Conservation (phyloP, 306 rosid genomes). For the Castanea crenata region DNA sequence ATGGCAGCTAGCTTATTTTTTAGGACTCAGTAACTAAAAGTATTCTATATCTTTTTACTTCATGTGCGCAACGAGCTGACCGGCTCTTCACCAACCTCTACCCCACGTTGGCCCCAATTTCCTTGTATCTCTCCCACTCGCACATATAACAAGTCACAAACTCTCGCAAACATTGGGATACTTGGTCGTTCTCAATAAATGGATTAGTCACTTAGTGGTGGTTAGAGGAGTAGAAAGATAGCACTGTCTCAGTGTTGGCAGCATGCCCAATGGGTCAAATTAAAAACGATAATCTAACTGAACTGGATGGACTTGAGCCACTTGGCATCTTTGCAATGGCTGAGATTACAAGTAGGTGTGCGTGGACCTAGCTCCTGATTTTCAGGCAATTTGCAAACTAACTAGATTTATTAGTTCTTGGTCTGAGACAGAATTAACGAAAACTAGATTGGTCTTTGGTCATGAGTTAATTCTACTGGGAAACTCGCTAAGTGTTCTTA, state of each 20-base stretch:
- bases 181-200: slow-evolving; percentile 29
- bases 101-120: slow-evolving; percentile 31
- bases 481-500: no score
- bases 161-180: neutral
- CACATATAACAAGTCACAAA: no score
- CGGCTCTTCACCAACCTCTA: slow-evolving; percentile 63
- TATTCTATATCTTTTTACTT: slow-evolving; percentile 22
- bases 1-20: slow-evolving; percentile 27
- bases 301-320: slow-evolving; percentile 20
- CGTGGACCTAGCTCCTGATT: slow-evolving; percentile 31
- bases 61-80: slow-evolving; percentile 59
- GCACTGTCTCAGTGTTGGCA: slow-evolving; percentile 59
- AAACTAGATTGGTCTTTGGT: neutral
- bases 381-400: neutral
- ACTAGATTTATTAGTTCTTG: neutral
- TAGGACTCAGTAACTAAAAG: slow-evolving; percentile 26
- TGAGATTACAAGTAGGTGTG: slow-evolving; percentile 14
- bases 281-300: slow-evolving; percentile 25
- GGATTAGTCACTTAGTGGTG: slow-evolving; percentile 46
- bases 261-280: slow-evolving; percentile 45
- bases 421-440: neutral
- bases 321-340: slow-evolving; percentile 33
- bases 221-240: slow-evolving; percentile 56
- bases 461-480: no score
- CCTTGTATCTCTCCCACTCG: neutral